phyloP scores from a whole-genome alignment of 2,329 filamentous ascomycete genomes.

The Grosmannia clavigera region DNA sequence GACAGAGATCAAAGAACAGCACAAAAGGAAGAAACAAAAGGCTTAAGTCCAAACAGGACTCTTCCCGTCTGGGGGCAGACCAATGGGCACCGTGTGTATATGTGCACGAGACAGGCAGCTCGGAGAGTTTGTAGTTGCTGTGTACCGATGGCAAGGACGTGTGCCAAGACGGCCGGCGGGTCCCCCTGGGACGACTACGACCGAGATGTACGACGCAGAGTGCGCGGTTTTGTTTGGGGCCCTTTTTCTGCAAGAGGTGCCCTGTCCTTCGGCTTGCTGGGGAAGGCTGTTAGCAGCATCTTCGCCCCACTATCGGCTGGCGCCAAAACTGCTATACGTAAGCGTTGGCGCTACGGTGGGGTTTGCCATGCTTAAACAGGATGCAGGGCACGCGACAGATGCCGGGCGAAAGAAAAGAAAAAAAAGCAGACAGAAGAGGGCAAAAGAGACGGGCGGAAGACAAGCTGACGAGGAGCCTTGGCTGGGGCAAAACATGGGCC shows the following conservation, averaged over 20 bases:
- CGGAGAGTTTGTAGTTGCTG: too few species aligned
- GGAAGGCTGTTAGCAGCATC: neutral
- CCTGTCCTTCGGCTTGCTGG: neutral
- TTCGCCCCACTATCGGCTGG: neutral
- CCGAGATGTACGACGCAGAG: neutral
- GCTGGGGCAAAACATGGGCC: too few species aligned
- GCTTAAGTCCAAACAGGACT: too few species aligned
- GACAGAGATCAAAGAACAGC: too few species aligned
- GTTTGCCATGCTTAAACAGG: neutral
- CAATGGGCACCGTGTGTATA: too few species aligned
- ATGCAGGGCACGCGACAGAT: neutral
- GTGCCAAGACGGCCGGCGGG: neutral
- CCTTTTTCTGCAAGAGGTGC: neutral
- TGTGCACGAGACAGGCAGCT: too few species aligned
- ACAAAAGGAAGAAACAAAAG: too few species aligned
- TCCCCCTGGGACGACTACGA: neutral
- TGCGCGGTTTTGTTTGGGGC: neutral
- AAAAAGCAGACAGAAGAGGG: neutral
- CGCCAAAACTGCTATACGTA: conserved; percentile 4
- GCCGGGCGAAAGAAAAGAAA: neutral
- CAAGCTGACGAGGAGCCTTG: too few species aligned
- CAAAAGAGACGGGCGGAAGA: neutral
- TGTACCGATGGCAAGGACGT: too few species aligned
- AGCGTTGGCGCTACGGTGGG: conserved; percentile 6
- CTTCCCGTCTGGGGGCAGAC: too few species aligned